A percentile compares a stretch with the other conserved stretches of the same genome.
phyloP scores from a whole-genome alignment of 2,329 filamentous ascomycete genomes.

The Clarireedia hainanense region DNA sequence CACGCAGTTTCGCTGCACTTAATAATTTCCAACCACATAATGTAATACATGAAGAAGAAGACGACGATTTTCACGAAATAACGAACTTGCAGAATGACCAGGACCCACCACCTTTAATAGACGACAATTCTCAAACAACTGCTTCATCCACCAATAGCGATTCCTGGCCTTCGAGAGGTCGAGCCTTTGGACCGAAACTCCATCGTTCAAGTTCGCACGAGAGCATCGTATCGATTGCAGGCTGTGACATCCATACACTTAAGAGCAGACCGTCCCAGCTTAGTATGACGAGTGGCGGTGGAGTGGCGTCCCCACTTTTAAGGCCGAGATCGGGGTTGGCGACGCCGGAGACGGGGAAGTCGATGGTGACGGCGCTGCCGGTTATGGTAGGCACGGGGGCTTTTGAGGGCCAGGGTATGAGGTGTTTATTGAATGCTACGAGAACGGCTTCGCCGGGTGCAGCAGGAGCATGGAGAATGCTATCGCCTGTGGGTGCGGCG shows the following conservation, averaged over 20 bases:
- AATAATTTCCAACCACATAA: conserved; percentile 30
- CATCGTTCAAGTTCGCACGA: conserved; percentile 73
- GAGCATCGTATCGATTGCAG: conserved; percentile 78
- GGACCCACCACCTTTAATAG: conserved; percentile 17
- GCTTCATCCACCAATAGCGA: conserved; percentile 17
- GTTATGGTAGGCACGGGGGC: too few species aligned
- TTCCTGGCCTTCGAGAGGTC: conserved; percentile 19
- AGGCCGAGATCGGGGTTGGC: conserved; percentile 40
- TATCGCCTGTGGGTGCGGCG: neutral
- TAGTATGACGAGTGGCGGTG: conserved; percentile 39
- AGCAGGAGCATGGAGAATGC: conserved; percentile 25
- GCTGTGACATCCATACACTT: conserved; percentile 83
- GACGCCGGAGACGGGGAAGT: conserved; percentile 37
- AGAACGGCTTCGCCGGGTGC: conserved; percentile 11
- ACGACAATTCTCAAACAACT: conserved; percentile 19
- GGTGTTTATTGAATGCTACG: too few species aligned
- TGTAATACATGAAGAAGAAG: conserved; percentile 31
- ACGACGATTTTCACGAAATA: conserved; percentile 26
- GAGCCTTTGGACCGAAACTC: conserved; percentile 38
- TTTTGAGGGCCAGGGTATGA: too few species aligned
- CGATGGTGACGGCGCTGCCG: conserved; percentile 49
- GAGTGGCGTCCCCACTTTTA: conserved; percentile 32
- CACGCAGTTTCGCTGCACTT: conserved; percentile 35
- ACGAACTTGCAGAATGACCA: conserved; percentile 17
- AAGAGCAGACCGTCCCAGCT: conserved; percentile 70